Percentiles rank a stretch among this genome's conserved stretches.
These are phyloP conservation scores for Kodamaea kakaduensis DNA, from an alignment of 805 yeast species.

Conservation along the genomic window DNA sequence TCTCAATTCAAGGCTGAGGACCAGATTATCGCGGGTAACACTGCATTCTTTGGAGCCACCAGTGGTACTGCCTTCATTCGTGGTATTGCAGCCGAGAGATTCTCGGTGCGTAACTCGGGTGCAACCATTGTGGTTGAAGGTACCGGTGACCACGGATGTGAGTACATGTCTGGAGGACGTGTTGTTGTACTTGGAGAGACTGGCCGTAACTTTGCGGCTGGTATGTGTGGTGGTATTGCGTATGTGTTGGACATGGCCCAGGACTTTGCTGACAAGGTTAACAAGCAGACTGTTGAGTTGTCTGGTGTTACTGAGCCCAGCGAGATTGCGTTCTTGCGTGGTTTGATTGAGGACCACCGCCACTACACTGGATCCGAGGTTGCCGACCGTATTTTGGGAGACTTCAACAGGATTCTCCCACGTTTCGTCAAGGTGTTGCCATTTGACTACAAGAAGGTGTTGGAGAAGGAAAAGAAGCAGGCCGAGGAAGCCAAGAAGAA, in stretches of 20 bases:
- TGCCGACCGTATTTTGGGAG: conserved; percentile 75
- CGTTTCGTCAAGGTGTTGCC: conserved; percentile 94
- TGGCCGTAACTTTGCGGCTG: conserved; percentile 93
- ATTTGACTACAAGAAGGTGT: conserved; percentile 81
- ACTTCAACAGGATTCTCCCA: conserved; percentile 84
- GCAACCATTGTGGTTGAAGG: conserved; percentile 97
- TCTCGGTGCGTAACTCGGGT: conserved; percentile 98
- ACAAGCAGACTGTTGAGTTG: conserved; percentile 77
- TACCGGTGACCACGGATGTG: conserved; percentile 98
- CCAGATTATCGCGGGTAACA: conserved; percentile 94
- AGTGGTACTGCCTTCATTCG: conserved; percentile 90
- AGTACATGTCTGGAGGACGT: conserved; percentile 99
- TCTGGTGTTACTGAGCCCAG: conserved; percentile 74
- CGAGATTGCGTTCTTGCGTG: conserved; percentile 91
- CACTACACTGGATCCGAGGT: conserved; percentile 91
- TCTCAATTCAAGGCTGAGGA: conserved; percentile 90
- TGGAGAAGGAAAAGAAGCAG: conserved; percentile 69
- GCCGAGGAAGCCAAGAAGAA: conserved; percentile 60
- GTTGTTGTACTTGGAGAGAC: conserved; percentile 89
- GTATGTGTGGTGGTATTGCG: conserved; percentile 99
- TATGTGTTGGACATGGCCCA: conserved; percentile 94
- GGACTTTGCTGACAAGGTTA: conserved; percentile 78
- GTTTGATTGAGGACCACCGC: conserved; percentile 89
- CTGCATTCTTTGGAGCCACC: conserved; percentile 97
- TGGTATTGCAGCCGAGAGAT: conserved; percentile 98